phyloP scores from a whole-genome alignment of 2,329 filamentous ascomycete genomes.

The Fusarium pseudocircinatum region DNA sequence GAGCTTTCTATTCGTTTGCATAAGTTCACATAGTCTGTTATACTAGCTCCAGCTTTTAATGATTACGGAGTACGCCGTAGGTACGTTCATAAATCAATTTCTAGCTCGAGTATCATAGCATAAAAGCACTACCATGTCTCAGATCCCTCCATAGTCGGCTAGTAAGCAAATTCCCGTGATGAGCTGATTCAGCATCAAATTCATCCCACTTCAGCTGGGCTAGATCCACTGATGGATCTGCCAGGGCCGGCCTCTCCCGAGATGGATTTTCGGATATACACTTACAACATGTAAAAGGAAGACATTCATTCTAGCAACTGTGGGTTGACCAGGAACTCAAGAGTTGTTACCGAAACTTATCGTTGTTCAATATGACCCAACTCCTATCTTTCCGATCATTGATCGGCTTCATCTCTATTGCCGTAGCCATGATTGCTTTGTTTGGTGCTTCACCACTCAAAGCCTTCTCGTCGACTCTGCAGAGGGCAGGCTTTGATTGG shows the following conservation, averaged over 20 bases:
- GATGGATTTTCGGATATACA: slow-evolving; percentile 43
- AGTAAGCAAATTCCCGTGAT: neutral
- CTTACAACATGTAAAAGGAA: slow-evolving; percentile 11
- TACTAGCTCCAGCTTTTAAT: neutral
- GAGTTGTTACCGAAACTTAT: neutral
- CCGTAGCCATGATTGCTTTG: slow-evolving; percentile 37
- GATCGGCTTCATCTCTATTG: slow-evolving; percentile 34
- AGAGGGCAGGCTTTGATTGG: slow-evolving; percentile 34
- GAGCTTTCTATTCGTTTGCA: neutral
- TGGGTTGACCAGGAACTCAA: neutral
- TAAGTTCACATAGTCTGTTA: neutral
- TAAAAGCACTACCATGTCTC: neutral
- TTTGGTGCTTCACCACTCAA: slow-evolving; percentile 38
- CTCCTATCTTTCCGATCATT: slow-evolving; percentile 32
- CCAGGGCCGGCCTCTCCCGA: slow-evolving; percentile 4
- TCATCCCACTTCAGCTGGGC: slow-evolving; percentile 14
- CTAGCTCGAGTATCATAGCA: neutral
- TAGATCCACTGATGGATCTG: slow-evolving; percentile 26
- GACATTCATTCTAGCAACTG: neutral
- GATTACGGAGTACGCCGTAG: no score
- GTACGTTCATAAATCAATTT: neutral
- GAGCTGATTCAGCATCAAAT: slow-evolving; percentile 35
- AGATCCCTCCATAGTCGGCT: neutral
- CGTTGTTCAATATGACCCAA: slow-evolving; percentile 32
- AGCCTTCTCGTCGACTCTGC: slow-evolving; percentile 34